Conservation (phyloP, 2,329 filamentous ascomycete genomes). For the Apiospora phragmitis region DNA sequence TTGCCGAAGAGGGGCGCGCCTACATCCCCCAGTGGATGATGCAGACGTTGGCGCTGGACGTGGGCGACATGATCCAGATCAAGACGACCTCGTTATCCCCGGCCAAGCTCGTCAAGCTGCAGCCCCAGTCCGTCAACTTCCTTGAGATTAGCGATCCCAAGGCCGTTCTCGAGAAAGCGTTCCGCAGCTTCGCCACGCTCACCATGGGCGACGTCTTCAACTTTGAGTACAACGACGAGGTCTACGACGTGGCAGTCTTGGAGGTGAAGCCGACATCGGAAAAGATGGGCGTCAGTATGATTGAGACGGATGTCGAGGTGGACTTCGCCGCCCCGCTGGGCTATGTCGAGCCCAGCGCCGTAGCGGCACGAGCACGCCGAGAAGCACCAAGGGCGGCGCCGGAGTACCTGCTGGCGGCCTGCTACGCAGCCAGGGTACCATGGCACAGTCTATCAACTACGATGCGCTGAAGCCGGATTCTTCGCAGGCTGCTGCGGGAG, state of each 20-base stretch:
- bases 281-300: conserved; percentile 86
- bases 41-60: conserved; percentile 85
- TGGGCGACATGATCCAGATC: conserved; percentile 91
- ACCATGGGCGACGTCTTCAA: conserved; percentile 95
- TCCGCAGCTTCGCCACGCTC: conserved; percentile 91
- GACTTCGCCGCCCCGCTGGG: conserved; percentile 94
- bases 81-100: conserved; percentile 91
- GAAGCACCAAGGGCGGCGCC: conserved; percentile 63
- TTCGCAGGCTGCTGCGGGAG: conserved; percentile 58
- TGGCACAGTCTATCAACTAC: conserved; percentile 99
- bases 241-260: conserved; percentile 89
- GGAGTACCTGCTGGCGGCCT: conserved; percentile 64
- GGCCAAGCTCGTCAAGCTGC: conserved; percentile 91
- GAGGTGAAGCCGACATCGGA: conserved; percentile 86
- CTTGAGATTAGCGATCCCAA: conserved; percentile 97
- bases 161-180: conserved; percentile 93
- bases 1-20: conserved; percentile 93
- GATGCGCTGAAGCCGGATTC: conserved; percentile 81
- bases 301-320: conserved; percentile 94
- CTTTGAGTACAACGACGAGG: conserved; percentile 93
- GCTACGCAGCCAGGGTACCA: conserved; percentile 82
- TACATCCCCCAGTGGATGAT: conserved; percentile 98
- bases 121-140: conserved; percentile 90
- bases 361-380: conserved; percentile 85
- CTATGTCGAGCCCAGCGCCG: conserved; percentile 75